Base-by-base conservation (phyloP, 257 asterid species). In the Solanum etuberosum region DNA sequence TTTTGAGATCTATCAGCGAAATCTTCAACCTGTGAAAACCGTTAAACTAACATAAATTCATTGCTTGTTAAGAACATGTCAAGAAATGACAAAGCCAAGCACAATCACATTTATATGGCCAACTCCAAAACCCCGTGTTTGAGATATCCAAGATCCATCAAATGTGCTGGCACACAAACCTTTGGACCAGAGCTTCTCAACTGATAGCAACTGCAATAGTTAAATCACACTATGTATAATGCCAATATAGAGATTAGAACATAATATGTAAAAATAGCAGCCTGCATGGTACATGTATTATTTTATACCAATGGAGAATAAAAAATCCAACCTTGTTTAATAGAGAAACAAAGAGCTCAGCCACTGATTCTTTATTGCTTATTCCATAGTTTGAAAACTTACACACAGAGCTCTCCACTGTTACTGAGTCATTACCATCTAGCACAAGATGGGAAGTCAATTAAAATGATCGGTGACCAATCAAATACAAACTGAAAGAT, bases 91-190 rank as follows among this genome's bases (percentile, higher is more conserved):
- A 29, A 77, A 46, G 83, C 73, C 20, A 72, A 81, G 67, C 46
- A 54, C 80, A 85, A 85, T 92, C 94, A 96, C 98, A 92, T 97
- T 91, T 46, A 96, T 91, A 83, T 83, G 71, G 85, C 92, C 94
- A 87, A 94, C 98, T 96, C 94, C 90, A 83, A 96, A 90, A 70
- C 88, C 91, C 97, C 96, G 93, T 82, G 98, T 92, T 91, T 90
- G 94, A 78, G 98, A 94, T 87, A 63, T 93, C 99, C 99, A 96
- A 27, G 94, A 88, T 83, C 92, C 99, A 61, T 86, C 90, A 87
- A 90, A 92, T 40, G 94, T 91, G 91, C 98, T 94, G 34, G 94
- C 98, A 86, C 98, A 95, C 83, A 96, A 93, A 86, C 98, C 98
- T 90, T 93, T 92, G n/a, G 94, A 61, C 99, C 99, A 95, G 86